A percentile compares a stretch with the other conserved stretches of the same genome.
These are phyloP conservation scores for Gossypium mustelinum DNA, from an alignment of 345 rosid species.

Conservation along the genomic window DNA sequence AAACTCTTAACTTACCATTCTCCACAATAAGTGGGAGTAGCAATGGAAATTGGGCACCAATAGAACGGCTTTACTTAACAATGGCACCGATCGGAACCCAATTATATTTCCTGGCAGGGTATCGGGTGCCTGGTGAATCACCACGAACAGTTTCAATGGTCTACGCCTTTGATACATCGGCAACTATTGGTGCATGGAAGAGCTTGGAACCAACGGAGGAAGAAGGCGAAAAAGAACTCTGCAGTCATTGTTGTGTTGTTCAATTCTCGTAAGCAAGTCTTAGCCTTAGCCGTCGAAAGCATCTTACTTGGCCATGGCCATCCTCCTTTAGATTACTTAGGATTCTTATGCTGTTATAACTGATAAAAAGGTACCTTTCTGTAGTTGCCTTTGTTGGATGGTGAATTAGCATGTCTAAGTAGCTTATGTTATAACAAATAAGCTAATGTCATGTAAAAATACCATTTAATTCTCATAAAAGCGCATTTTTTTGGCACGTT, in stretches of 20 bases:
- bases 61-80: constrained; percentile 34
- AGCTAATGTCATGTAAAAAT: too few relatives aligned
- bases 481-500: too few relatives aligned
- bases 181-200: constrained; percentile 34
- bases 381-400: background rate
- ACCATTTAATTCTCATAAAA: too few relatives aligned
- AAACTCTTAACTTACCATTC: constrained; percentile 4
- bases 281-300: background rate
- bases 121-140: constrained; percentile 13
- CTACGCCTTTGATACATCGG: constrained; percentile 37
- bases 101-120: constrained; percentile 45
- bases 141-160: constrained; percentile 31
- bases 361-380: background rate
- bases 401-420: background rate
- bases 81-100: constrained; percentile 46
- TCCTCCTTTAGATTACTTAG: too few relatives aligned
- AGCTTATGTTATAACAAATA: background rate
- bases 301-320: background rate
- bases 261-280: background rate
- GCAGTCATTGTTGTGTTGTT: constrained; percentile 12
- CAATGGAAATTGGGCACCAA: constrained; percentile 19
- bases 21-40: background rate
- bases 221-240: constrained; percentile 8
- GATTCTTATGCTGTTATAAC: background rate
- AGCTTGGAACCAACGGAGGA: constrained; percentile 25